Evolutionary conservation across 108 stramenopile genomes (phyloP), one percentile per base, ranked within the genome.

Genomic region (Cylindrotheca fusiformis): DNA sequence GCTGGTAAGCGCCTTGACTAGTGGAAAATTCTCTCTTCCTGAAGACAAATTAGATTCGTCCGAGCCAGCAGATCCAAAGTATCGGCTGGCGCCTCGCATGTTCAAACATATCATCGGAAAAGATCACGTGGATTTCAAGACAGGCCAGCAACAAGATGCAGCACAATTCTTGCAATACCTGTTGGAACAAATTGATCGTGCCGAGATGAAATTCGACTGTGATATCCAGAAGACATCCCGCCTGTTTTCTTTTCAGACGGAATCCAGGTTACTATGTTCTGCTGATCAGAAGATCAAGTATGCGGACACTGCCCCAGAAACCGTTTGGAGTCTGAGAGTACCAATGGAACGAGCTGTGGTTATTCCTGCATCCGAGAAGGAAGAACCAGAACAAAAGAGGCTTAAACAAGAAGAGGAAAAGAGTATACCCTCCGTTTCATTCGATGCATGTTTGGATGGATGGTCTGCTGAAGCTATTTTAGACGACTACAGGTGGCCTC

Each of bases 111-210:
- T 88, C 21, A 80, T 98, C 50, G 99, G 95, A 17, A 72, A 81
- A 20, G 86, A 90, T 60, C 97, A 99, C 71, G 81, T 90, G 23
- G 99, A 99, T 54, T 99, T 98, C 68, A 67, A 79, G 8, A 96
- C 95, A 4, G 96, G 95, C 10, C 93, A 97, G 57, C 99, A 99
- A 77, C 99, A 99, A 76, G 99, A 99, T 82, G 96, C 96, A 18
- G 90, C 91, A 12, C 97, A 98, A 74, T 99, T 93, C 69, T 76
- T 99, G 51, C 88, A 87, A 54, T 86, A 97, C 77, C 64, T 97
- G 26, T 76, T 98, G 56, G 96, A 98, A 60, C 72, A 75, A 47
- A 46, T 98, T 28, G 76, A 87, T 59, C 66, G 90, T 24, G 87
- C 88, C 30, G 97, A 97, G 68, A 47, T 51, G 57, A 80, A 69